phyloP scores from a whole-genome alignment of 1,139 yeast species.

The Saccharomycopsis hybrid region DNA sequence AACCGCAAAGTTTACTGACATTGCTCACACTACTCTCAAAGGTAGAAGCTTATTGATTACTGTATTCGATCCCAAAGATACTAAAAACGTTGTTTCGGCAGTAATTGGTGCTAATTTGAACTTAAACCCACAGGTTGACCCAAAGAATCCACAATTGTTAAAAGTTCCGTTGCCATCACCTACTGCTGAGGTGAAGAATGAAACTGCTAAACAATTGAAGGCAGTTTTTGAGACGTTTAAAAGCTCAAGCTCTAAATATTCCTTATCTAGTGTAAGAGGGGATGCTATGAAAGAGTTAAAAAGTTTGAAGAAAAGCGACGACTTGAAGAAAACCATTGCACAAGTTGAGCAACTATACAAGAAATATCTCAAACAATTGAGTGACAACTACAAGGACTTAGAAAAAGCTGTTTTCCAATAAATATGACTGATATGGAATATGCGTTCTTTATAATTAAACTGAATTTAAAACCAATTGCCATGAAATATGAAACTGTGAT shows the following conservation, averaged over 20 bases:
- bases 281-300: slow-evolving; percentile 55
- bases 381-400: slow-evolving; percentile 51
- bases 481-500: too few species aligned
- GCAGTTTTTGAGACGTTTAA: slow-evolving; percentile 58
- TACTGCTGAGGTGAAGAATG: slow-evolving; percentile 61
- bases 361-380: slow-evolving; percentile 50
- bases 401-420: slow-evolving; percentile 38
- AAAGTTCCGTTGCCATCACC: slow-evolving; percentile 72
- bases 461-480: too few species aligned
- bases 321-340: slow-evolving; percentile 46
- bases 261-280: slow-evolving; percentile 58
- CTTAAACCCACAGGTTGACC: slow-evolving; percentile 72
- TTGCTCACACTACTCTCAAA: slow-evolving; percentile 73
- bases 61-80: slow-evolving; percentile 73
- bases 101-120: slow-evolving; percentile 64
- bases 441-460: too few species aligned
- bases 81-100: slow-evolving; percentile 62
- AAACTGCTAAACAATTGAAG: slow-evolving; percentile 54
- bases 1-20: slow-evolving; percentile 43
- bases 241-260: slow-evolving; percentile 44
- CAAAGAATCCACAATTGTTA: slow-evolving; percentile 64
- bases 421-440: too few species aligned
- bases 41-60: slow-evolving; percentile 69
- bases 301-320: slow-evolving; percentile 48
- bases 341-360: slow-evolving; percentile 68